Evolutionary conservation across 164 flowering plant species (phyloP), one percentile per base, ranked within the genome.

Genomic region (Magnolia changhungtana): DNA sequence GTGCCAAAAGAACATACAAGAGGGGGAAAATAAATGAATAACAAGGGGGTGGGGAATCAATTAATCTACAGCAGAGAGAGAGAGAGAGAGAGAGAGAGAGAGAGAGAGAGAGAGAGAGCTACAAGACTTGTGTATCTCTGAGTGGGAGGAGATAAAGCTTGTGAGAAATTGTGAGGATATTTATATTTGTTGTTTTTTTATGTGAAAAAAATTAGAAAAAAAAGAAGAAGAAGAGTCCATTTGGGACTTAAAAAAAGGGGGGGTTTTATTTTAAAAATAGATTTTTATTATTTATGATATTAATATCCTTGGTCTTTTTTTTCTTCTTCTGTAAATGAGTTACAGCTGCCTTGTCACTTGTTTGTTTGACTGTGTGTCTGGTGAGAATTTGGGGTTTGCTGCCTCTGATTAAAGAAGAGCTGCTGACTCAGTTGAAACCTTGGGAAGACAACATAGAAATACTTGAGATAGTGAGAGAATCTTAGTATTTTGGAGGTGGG

Each of bases 361-460:
- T 76, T 71, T 71, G 77, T 80, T 79, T 75, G 83, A 79, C 80
- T 78, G 80, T 74, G 45, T 74, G 78, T 74, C 80, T 82, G 77
- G 79, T 65, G 72, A n/a, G 80, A 81, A 72, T 76, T 72, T 78
- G 71, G 81, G 81, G 37, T 71, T 69, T 72, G 79, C 70, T 73
- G 76, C 75, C 71, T 7, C 67, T 81, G 78, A 79, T 71, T 81
- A 59, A 73, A 73, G 75, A 73, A 73, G 55, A 24, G 23, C 7
- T 68, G 50, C n/a, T 31, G 18, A 49, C 16, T 49, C 59, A 50
- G 72, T 76, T 45, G 66, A 77, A 71, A 37, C 4, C 20, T 31
- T 24, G 85, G 84, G 78, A 83, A 83, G 74, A 75, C 81, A 81
- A 80, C 77, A 81, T 51, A 68, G 68, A 75, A 82, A 68, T 73